Evolutionary conservation across 139 green algal genomes (phyloP).

Genomic region (Eudorina sp.): DNA sequence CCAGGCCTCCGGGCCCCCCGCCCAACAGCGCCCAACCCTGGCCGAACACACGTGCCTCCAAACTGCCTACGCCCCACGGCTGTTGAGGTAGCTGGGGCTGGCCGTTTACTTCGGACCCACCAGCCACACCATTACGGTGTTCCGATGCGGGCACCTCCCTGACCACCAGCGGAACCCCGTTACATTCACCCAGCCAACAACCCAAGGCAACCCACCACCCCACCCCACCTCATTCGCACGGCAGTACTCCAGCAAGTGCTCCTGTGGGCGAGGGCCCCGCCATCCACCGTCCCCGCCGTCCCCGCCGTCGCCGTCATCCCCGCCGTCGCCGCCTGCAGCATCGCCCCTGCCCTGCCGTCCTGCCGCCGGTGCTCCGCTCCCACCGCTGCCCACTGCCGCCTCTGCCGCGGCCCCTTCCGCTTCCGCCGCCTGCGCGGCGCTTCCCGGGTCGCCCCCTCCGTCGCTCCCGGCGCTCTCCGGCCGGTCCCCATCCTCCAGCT

Average conservation of each 20-base stretch:
- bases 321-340: neutral
- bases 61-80: no score
- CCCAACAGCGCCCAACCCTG: no score
- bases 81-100: no score
- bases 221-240: slow-evolving; percentile 6
- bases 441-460: neutral
- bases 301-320: neutral
- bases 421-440: neutral
- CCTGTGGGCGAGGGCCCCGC: slow-evolving; percentile 16
- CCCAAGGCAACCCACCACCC: no score
- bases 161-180: no score
- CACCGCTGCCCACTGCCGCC: neutral
- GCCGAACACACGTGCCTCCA: no score
- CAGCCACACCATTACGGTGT: no score
- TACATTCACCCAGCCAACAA: no score
- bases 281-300: neutral
- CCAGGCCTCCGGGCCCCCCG: no score
- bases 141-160: no score
- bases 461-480: neutral
- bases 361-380: neutral
- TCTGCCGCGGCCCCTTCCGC: neutral
- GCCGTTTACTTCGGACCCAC: no score
- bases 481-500: neutral
- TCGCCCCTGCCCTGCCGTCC: neutral
- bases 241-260: slow-evolving; percentile 38